phyloP scores from a whole-genome alignment of 306 rosid genomes.

The Acacia crassicarpa region DNA sequence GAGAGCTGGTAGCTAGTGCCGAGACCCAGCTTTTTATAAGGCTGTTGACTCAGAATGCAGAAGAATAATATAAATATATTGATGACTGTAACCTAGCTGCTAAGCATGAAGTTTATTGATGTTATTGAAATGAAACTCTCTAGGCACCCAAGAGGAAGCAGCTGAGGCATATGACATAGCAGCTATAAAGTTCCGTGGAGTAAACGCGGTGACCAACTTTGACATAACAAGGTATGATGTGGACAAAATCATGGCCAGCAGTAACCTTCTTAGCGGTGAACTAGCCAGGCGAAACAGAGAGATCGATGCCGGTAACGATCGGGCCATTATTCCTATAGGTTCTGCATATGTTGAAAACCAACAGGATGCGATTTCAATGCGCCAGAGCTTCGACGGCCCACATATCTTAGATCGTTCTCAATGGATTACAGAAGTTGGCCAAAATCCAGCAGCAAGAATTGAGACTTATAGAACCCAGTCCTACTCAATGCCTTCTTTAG shows the following conservation, averaged over 20 bases:
- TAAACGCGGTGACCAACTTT: slow-evolving; percentile 77
- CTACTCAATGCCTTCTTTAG: slow-evolving; percentile 26
- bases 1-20: slow-evolving; percentile 23
- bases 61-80: neutral
- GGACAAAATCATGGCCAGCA: slow-evolving; percentile 69
- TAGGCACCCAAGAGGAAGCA: slow-evolving; percentile 91
- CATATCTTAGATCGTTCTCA: slow-evolving; percentile 23
- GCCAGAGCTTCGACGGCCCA: slow-evolving; percentile 41
- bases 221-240: slow-evolving; percentile 74
- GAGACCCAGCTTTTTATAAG: slow-evolving; percentile 38
- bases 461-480: slow-evolving; percentile 30
- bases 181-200: slow-evolving; percentile 79
- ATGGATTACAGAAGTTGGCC: slow-evolving; percentile 1
- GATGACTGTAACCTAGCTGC: neutral
- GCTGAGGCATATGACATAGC: slow-evolving; percentile 89
- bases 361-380: slow-evolving; percentile 28
- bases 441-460: slow-evolving; percentile 7
- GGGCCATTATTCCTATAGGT: slow-evolving; percentile 33
- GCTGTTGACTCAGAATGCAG: slow-evolving; percentile 32
- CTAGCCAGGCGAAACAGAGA: slow-evolving; percentile 55
- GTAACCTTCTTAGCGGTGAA: slow-evolving; percentile 63
- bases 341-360: slow-evolving; percentile 19
- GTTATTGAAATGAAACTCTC: slow-evolving; percentile 24
- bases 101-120: neutral
- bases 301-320: slow-evolving; percentile 12